Percentiles rank a stretch among this genome's conserved stretches.
Conservation (phyloP, 108 stramenopile species). For the Cyclotella baltica region DNA sequence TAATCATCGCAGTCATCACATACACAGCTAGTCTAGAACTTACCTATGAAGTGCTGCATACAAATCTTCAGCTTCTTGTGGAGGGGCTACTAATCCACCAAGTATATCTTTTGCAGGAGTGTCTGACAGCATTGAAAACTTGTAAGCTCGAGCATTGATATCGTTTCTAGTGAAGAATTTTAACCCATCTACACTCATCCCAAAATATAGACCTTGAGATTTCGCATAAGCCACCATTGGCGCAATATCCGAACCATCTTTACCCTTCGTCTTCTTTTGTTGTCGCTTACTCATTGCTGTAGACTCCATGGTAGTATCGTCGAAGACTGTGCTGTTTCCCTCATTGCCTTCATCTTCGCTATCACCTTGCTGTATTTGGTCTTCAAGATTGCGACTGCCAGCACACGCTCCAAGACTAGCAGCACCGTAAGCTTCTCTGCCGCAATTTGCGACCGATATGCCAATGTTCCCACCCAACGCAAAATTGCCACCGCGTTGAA, state of each 20-base stretch:
- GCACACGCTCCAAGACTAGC: conserved; percentile 69
- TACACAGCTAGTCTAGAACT: neutral
- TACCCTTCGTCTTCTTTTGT: conserved; percentile 30
- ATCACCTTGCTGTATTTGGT: conserved; percentile 68
- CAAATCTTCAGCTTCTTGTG: conserved; percentile 83
- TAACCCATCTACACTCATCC: conserved; percentile 86
- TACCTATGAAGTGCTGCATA: conserved; percentile 76
- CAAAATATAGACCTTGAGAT: conserved; percentile 87
- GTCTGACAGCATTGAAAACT: conserved; percentile 63
- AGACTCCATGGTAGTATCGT: conserved; percentile 33
- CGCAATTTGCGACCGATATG: conserved; percentile 75
- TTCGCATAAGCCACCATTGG: conserved; percentile 91
- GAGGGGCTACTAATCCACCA: conserved; percentile 73
- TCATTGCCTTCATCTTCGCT: conserved; percentile 51
- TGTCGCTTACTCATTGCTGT: conserved; percentile 1
- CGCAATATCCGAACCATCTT: conserved; percentile 59
- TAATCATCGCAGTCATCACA: neutral
- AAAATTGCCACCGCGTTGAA: conserved; percentile 75
- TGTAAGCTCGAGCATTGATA: conserved; percentile 82
- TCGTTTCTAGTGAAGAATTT: conserved; percentile 81
- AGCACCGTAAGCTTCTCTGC: conserved; percentile 85
- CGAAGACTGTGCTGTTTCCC: conserved; percentile 12
- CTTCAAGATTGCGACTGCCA: conserved; percentile 35
- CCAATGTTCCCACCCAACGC: conserved; percentile 86
- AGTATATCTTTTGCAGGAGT: conserved; percentile 78